These are phyloP conservation scores for Sugiyamaella americana DNA, from an alignment of 805 yeast genomes.

Conservation along the genomic window DNA sequence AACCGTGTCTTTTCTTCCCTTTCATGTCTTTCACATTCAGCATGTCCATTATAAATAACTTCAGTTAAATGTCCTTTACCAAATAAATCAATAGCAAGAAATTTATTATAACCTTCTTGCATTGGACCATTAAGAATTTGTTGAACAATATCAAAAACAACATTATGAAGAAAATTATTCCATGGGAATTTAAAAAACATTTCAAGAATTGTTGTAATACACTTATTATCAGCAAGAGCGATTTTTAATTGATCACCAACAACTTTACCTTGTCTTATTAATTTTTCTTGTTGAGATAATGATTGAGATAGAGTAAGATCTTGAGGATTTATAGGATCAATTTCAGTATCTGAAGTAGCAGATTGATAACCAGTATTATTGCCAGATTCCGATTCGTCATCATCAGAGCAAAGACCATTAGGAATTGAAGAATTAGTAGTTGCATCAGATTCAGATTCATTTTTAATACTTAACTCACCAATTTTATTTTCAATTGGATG, in stretches of 20 bases:
- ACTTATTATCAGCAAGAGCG: constrained; percentile 66
- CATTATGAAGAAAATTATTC: constrained; percentile 96
- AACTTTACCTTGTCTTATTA: constrained; percentile 53
- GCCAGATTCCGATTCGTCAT: constrained; percentile 21
- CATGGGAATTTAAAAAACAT: constrained; percentile 86
- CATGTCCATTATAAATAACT: constrained; percentile 57
- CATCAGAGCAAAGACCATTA: constrained; percentile 14
- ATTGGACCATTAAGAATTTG: constrained; percentile 85
- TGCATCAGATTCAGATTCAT: constrained; percentile 24
- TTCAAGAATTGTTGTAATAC: constrained; percentile 59
- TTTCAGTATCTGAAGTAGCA: constrained; percentile 9
- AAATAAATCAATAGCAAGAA: constrained; percentile 63
- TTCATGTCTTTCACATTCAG: constrained; percentile 53
- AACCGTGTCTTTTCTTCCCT: constrained; percentile 56
- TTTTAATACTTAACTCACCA: constrained; percentile 21
- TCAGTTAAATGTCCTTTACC: constrained; percentile 56
- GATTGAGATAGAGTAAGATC: constrained; percentile 5
- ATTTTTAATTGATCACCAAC: constrained; percentile 87
- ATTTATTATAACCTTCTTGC: constrained; percentile 81
- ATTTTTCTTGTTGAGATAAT: constrained; percentile 32
- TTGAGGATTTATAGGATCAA: background rate
- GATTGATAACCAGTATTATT: constrained; percentile 6
- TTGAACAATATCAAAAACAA: constrained; percentile 92
- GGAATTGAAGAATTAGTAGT: constrained; percentile 24
- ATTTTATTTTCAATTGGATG: constrained; percentile 18